Percentiles rank a stretch among this genome's conserved stretches.
Evolutionary conservation across 306 rosid species (phyloP).

Genomic region (Vachellia collinsii): DNA sequence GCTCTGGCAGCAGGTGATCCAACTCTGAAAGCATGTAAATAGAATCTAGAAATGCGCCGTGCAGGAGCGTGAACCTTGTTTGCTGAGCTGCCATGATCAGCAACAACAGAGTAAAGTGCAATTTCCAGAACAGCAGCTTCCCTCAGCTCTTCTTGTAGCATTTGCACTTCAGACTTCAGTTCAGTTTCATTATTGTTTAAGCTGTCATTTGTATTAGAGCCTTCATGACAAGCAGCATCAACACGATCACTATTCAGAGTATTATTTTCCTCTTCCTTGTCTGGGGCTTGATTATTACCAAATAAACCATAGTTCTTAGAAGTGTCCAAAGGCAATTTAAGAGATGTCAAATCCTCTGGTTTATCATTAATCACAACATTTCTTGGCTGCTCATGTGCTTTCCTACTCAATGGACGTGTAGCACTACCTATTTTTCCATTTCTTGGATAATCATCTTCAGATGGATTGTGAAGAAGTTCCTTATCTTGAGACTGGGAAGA

Average conservation of each 20-base stretch:
- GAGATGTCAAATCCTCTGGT: conserved; percentile 45
- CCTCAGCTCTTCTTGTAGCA: conserved; percentile 76
- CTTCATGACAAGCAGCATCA: conserved; percentile 33
- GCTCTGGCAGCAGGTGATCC: conserved; percentile 60
- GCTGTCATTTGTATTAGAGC: conserved; percentile 32
- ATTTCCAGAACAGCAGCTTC: conserved; percentile 91
- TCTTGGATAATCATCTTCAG: conserved; percentile 44
- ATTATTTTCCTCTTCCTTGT: conserved; percentile 46
- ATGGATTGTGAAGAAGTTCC: conserved; percentile 39
- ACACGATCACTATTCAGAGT: conserved; percentile 34
- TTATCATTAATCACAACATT: conserved; percentile 44
- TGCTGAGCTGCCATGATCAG: conserved; percentile 83
- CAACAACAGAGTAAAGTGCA: conserved; percentile 76
- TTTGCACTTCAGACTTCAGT: conserved; percentile 62
- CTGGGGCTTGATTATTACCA: conserved; percentile 35
- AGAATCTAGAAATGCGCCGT: conserved; percentile 87
- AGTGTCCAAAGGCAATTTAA: conserved; percentile 45
- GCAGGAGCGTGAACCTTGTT: conserved; percentile 92
- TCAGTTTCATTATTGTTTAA: conserved; percentile 41
- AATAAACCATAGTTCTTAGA: conserved; percentile 39
- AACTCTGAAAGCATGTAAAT: conserved; percentile 63
- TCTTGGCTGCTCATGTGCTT: conserved; percentile 38
- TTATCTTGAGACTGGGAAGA: conserved; percentile 46
- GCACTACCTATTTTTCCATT: conserved; percentile 41
- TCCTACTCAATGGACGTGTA: conserved; percentile 36